Evolutionary conservation across 305 asterid genomes (phyloP), one percentile per base, ranked within the genome.

Genomic region (Solanum aculeatissimum): DNA sequence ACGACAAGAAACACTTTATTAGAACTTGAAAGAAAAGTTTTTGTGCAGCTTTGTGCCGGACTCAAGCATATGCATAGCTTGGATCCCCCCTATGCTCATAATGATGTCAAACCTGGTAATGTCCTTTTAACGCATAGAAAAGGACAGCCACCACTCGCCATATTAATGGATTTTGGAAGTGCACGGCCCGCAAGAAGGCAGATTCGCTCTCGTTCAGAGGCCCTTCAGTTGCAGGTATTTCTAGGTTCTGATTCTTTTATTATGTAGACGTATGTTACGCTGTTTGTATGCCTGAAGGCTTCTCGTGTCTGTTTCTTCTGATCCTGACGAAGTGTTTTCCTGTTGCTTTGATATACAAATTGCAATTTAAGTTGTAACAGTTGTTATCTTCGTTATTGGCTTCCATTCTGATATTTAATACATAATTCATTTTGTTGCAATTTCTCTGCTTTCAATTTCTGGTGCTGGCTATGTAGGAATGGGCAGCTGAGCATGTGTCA

Each of bases 401-500:
- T 69, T 69, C 78, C 23, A 19, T 69, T 69, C 51, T 69, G 23
- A 69, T 69, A 11, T 69, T 38, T 43, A 9, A 38, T 40, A 38
- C 6, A 1, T 69, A 69, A 69, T 29, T 45, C 77, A 69, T 38
- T 40, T 70, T 40, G 54, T 70, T 70, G 54, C 54, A 70, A 10
- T 40, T 70, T 70, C 79, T 70, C 54, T 70, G 54, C 79, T 38
- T 40, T 70, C 49, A 68, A 35, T 68, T 68, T 84, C 69, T 40
- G 81, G 45, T 47, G 43, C 14, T 75, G 42, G 25, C 29, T 75
- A 14, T 47, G 57, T 75, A 94, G 99, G 99, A 95, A 91, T 95
- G 99, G 99, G 98, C 99, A 84, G 84, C 99, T 69, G 98, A 97
- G 90, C 98, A 95, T 88, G 94, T 97, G 86, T 95, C 98, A 81